Conservation (phyloP, 805 yeast species). For the Metschnikowia shivogae region DNA sequence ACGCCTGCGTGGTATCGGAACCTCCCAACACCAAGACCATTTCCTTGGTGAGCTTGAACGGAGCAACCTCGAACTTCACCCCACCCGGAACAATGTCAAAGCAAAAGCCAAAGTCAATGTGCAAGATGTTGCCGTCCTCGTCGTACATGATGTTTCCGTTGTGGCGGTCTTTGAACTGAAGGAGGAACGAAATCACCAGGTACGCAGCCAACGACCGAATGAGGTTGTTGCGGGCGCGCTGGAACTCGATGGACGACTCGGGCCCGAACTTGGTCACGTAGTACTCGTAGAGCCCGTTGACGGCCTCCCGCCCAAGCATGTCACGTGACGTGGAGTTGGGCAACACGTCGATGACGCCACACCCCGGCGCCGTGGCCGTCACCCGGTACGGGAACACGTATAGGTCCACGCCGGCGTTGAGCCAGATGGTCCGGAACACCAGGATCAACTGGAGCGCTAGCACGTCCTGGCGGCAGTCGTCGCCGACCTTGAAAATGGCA, state of each 20-base stretch:
- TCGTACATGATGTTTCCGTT: slow-evolving; percentile 98
- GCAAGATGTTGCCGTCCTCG: slow-evolving; percentile 89
- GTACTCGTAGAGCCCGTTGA: slow-evolving; percentile 91
- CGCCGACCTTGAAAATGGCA: slow-evolving; percentile 98
- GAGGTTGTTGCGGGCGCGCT: slow-evolving; percentile 86
- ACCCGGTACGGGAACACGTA: slow-evolving; percentile 92
- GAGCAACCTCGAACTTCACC: slow-evolving; percentile 96
- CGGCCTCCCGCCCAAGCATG: slow-evolving; percentile 98
- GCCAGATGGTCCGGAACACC: slow-evolving; percentile 88
- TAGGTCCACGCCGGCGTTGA: slow-evolving; percentile 79
- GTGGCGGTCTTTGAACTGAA: slow-evolving; percentile 96
- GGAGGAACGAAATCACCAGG: slow-evolving; percentile 81
- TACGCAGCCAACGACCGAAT: slow-evolving; percentile 94
- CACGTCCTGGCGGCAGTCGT: slow-evolving; percentile 97
- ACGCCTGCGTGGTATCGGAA: slow-evolving; percentile 74
- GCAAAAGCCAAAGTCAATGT: slow-evolving; percentile 97
- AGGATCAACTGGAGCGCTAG: slow-evolving; percentile 89
- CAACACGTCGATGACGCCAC: slow-evolving; percentile 97
- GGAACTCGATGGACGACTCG: slow-evolving; percentile 86
- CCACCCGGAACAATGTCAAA: slow-evolving; percentile 99
- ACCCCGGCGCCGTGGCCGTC: slow-evolving; percentile 98
- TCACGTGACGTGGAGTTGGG: slow-evolving; percentile 95
- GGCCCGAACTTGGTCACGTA: slow-evolving; percentile 90
- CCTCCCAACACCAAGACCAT: slow-evolving; percentile 99
- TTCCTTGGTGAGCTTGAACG: slow-evolving; percentile 92